A percentile compares a stretch with the other conserved stretches of the same genome.
Evolutionary conservation across 2,329 filamentous ascomycete genomes (phyloP).

Genomic region (Fusarium nanum): DNA sequence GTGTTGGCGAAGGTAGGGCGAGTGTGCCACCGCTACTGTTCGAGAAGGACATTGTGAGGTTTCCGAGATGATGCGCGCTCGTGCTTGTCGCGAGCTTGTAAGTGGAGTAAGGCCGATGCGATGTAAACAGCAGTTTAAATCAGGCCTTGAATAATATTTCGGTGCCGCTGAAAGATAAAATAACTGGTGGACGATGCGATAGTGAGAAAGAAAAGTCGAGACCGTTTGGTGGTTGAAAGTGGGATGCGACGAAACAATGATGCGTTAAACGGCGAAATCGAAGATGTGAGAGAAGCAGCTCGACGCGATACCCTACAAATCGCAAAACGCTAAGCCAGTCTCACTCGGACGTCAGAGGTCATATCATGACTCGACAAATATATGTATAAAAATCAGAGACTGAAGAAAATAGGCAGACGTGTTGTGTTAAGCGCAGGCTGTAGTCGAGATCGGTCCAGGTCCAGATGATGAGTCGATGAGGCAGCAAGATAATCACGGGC

Average conservation of each 20-base stretch:
- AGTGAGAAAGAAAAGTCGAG: conserved; percentile 9
- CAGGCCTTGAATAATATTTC: conserved; percentile 12
- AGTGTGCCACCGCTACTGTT: conserved; percentile 78
- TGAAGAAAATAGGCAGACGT: conserved; percentile 36
- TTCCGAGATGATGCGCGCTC: conserved; percentile 46
- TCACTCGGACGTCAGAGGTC: conserved; percentile 43
- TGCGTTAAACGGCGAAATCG: conserved; percentile 27
- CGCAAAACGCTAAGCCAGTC: conserved; percentile 45
- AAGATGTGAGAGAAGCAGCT: conserved; percentile 33
- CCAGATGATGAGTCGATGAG: conserved; percentile 29
- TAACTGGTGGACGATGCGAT: conserved; percentile 18
- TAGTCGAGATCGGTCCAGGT: conserved; percentile 16
- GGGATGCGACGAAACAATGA: conserved; percentile 13
- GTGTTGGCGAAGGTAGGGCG: conserved; percentile 87
- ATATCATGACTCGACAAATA: conserved; percentile 47
- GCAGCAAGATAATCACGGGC: conserved; percentile 30
- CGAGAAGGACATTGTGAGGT: conserved; percentile 66
- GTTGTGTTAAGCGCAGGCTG: conserved; percentile 29
- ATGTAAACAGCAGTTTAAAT: conserved; percentile 38
- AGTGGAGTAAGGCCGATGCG: conserved; percentile 43
- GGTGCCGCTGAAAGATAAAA: conserved; percentile 23
- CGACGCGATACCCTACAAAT: conserved; percentile 42
- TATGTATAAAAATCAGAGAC: conserved; percentile 28
- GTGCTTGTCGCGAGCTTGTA: conserved; percentile 42
- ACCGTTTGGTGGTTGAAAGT: conserved; percentile 21